Evolutionary conservation across 176 grass and related monocot species (phyloP).

Genomic region (Bothriochloa decipiens): DNA sequence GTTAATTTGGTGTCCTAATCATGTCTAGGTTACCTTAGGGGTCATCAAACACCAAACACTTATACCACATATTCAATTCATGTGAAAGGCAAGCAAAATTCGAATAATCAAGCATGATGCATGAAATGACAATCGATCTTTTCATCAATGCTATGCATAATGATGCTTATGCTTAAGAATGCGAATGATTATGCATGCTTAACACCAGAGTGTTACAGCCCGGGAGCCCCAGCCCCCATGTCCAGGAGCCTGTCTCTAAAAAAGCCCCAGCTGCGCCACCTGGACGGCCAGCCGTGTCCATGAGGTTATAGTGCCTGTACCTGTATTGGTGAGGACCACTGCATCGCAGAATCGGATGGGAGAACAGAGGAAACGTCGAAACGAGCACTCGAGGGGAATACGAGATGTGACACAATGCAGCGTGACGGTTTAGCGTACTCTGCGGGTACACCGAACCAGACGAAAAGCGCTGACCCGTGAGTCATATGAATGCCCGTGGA

Average conservation of each 20-base stretch:
- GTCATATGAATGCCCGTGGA: conserved; percentile 10
- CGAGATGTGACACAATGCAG: not conserved
- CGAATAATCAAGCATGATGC: too few species aligned
- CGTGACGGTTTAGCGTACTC: not conserved
- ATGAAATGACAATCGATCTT: too few species aligned
- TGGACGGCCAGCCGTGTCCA: conserved; percentile 20
- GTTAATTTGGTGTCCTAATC: too few species aligned
- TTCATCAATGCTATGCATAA: too few species aligned
- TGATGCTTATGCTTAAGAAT: too few species aligned
- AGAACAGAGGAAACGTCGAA: not conserved
- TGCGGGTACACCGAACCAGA: not conserved
- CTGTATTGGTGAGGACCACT: conserved; percentile 10
- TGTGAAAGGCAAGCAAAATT: too few species aligned
- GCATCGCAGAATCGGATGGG: not conserved
- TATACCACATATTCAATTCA: too few species aligned
- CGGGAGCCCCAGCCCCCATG: not conserved
- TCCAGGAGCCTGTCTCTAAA: not conserved
- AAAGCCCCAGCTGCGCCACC: not conserved
- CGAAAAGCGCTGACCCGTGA: not conserved
- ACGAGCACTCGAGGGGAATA: not conserved
- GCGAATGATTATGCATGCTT: too few species aligned
- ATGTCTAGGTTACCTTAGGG: too few species aligned
- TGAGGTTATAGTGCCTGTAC: not conserved
- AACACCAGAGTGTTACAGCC: too few species aligned
- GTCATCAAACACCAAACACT: too few species aligned